phyloP scores from a whole-genome alignment of 345 rosid species.

The Melaleuca alternifolia region DNA sequence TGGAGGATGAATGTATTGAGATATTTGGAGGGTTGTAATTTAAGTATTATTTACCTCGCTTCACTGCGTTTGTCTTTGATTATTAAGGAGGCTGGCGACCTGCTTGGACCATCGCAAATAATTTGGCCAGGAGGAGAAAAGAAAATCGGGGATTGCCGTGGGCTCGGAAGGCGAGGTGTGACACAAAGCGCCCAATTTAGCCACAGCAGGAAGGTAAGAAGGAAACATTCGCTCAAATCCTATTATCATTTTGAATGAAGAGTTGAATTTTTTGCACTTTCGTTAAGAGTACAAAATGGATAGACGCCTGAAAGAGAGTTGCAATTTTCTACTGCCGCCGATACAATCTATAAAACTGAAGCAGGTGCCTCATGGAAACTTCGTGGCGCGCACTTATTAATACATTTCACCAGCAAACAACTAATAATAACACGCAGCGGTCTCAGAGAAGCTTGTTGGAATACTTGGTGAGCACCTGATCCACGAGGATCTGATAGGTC shows the following conservation, averaged over 20 bases:
- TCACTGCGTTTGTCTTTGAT: no score
- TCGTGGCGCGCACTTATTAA: neutral
- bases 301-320: neutral
- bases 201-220: neutral
- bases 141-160: no score
- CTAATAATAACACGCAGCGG: neutral
- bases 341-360: neutral
- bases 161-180: no score
- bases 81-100: no score
- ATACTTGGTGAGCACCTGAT: neutral
- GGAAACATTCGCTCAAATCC: no score
- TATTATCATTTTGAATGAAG: no score
- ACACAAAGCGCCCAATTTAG: neutral
- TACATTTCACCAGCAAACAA: neutral
- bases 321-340: neutral
- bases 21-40: no score
- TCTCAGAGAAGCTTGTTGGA: neutral
- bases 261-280: no score
- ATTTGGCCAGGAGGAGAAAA: no score
- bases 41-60: no score
- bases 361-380: neutral
- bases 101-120: no score
- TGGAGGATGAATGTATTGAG: no score
- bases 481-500: constrained; percentile 23
- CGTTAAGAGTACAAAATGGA: neutral